Base-by-base conservation (phyloP, 257 asterid genomes). In the Nicotiana sylvestris region DNA sequence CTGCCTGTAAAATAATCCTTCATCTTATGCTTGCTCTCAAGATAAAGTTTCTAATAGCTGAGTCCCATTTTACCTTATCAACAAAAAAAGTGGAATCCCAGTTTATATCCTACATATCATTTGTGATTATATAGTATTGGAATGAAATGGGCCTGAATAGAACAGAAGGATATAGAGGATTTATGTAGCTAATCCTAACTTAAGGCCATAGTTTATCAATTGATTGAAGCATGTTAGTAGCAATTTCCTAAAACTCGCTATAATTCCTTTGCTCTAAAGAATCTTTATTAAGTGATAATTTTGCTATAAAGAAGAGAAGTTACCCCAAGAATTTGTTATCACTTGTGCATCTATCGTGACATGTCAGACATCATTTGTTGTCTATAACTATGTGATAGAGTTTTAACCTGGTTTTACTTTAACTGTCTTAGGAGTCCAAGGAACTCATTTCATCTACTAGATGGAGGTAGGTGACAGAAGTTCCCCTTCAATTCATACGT, bases 361-460 rank as follows among this genome's bases (percentile, higher is more conserved):
- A 74, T 74, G 61, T 49, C 61, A 74, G 10, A 10, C 78, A 70
- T 69, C 58, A 21, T 33, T 39, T 43, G 5, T 11, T 51, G 33
- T 70, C 12, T 70, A 21, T 33, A 21, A 25, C 79, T 74, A 13
- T 25, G 79, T 6, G 27, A 46, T 49, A 25, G 35, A 25, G 61
- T 25, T 18, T 25, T 74, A 46, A 25, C 62, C 62, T 25, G 39
- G 79, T 74, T 21, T 74, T 60, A 46, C 61, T 74, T 46, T 74
- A 74, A 74, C 62, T 74, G 79, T 62, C 21, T 77, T 89, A 96
- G 99, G 99, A 94, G 87, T 92, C 94, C 55, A 89, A 92, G 90
- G 99, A 96, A 84, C 98, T 96, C 83, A 92, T 94, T 61, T 93
- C 99, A 78, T 90, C 97, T 33, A 96, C 91, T 4, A 92, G 98